A percentile compares a stretch with the other conserved stretches of the same genome.
phyloP scores from a whole-genome alignment of 257 asterid genomes.

The Jaltomata sinuosa region DNA sequence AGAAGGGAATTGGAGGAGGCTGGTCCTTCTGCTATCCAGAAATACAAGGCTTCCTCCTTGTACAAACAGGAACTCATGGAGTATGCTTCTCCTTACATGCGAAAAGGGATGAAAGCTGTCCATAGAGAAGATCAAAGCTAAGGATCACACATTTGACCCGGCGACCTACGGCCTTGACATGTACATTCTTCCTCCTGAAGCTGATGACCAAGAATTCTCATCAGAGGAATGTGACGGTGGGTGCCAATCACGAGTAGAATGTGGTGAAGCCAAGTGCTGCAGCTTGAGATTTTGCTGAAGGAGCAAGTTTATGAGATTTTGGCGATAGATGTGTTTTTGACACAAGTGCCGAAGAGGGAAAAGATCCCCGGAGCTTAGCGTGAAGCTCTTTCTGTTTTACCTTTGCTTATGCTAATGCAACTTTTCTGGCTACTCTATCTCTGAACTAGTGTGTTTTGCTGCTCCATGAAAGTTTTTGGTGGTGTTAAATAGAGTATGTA shows the following conservation, averaged over 20 bases:
- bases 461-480: background rate
- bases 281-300: background rate
- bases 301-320: background rate
- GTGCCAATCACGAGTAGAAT: background rate
- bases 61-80: background rate
- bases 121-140: background rate
- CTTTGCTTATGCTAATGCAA: background rate
- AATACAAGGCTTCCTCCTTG: background rate
- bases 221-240: background rate
- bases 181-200: background rate
- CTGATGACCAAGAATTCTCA: background rate
- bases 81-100: background rate
- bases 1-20: background rate
- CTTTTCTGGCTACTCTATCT: background rate
- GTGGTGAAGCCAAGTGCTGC: background rate
- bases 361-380: background rate
- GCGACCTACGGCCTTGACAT: background rate
- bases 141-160: background rate
- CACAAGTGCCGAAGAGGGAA: background rate
- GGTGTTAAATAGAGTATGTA: background rate
- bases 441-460: background rate
- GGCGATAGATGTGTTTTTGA: background rate
- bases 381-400: background rate
- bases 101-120: background rate
- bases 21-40: background rate